These are phyloP conservation scores for Physcomitrium patens DNA, from an alignment of 225 moss, liverwort and hornwort genomes.

Conservation along the genomic window DNA sequence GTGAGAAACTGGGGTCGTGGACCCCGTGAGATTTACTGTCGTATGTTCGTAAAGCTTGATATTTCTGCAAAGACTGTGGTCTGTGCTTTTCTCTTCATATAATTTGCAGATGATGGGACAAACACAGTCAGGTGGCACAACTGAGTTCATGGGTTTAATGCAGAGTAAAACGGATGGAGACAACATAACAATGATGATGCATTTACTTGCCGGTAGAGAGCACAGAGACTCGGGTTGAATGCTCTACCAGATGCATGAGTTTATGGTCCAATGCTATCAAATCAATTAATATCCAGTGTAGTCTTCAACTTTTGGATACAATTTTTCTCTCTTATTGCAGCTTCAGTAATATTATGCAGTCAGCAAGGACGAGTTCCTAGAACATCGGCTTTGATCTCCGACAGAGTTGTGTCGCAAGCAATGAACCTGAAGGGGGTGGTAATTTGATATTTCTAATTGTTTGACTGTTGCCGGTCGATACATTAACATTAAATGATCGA, in stretches of 20 bases:
- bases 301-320: neutral
- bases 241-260: conserved; percentile 90
- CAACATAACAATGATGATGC: conserved; percentile 89
- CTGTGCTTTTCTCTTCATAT: neutral
- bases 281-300: conserved; percentile 87
- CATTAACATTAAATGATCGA: conserved; percentile 4
- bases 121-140: conserved; percentile 84
- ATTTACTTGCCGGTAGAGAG: conserved; percentile 90
- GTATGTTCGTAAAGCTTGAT: conserved; percentile 3
- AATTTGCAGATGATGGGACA: conserved; percentile 85
- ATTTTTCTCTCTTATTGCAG: neutral
- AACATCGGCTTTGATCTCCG: neutral
- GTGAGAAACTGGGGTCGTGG: neutral
- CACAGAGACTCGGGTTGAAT: conserved; percentile 85
- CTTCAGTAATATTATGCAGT: neutral
- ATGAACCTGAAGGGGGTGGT: neutral
- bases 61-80: neutral
- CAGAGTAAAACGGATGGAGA: conserved; percentile 87
- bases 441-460: neutral
- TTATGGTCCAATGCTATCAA: conserved; percentile 89
- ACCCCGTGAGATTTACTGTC: neutral
- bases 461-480: neutral
- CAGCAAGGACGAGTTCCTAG: neutral
- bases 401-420: neutral
- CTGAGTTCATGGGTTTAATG: conserved; percentile 91